phyloP scores from a whole-genome alignment of 139 green algal genomes.

The Chlamydomonas asymmetrica region DNA sequence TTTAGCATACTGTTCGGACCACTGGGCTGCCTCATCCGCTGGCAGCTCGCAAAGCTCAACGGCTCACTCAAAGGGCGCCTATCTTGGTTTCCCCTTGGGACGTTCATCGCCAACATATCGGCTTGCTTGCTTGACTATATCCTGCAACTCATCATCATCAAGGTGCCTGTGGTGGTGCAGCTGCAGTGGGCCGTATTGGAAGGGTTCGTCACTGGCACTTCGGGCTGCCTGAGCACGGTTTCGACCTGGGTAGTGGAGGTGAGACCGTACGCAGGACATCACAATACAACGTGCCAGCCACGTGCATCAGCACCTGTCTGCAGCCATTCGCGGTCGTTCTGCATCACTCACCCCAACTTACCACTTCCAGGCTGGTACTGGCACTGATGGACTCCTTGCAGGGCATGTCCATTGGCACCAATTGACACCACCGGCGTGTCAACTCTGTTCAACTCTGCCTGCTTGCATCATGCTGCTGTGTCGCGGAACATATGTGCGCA shows the following conservation, averaged over 20 bases:
- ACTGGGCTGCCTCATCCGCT: conserved; percentile 54
- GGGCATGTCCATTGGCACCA: not conserved
- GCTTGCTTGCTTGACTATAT: conserved; percentile 56
- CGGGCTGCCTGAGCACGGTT: conserved; percentile 77
- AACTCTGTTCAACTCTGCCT: not conserved
- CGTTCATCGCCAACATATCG: conserved; percentile 73
- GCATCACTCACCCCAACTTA: too few species aligned
- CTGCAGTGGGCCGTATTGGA: conserved; percentile 12
- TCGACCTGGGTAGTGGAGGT: conserved; percentile 84
- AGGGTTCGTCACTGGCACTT: conserved; percentile 57
- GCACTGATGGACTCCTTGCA: too few species aligned
- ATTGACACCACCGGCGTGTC: not conserved
- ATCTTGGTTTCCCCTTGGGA: conserved; percentile 75
- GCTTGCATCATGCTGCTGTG: too few species aligned
- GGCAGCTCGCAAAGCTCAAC: conserved; percentile 69
- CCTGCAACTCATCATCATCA: conserved; percentile 3
- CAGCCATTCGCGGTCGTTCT: too few species aligned
- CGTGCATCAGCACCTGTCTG: too few species aligned
- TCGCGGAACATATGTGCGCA: too few species aligned
- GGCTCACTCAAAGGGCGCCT: conserved; percentile 10
- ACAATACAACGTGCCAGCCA: not conserved
- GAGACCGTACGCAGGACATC: not conserved
- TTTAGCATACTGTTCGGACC: conserved; percentile 45
- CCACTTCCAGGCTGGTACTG: too few species aligned
- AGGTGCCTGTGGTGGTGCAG: not conserved